Base-by-base conservation (phyloP, 169 alveolate species). In the Eimeria maxima region DNA sequence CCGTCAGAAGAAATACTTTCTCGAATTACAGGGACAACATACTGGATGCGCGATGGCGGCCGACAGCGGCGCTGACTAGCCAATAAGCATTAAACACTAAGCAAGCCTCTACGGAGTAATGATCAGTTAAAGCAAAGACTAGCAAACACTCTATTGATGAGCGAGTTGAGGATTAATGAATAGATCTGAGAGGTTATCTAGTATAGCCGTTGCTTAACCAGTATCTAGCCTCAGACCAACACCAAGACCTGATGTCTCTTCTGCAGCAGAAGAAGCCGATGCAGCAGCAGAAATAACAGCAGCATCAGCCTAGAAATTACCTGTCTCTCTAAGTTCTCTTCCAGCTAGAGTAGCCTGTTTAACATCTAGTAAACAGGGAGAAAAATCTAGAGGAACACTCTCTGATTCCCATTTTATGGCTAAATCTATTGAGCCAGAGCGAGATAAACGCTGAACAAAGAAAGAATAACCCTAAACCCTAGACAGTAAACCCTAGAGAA, bases 381-480 rank as follows among this genome's bases (percentile, higher is more conserved):
- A 38, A 44, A 80, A 80, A 44, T 80, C 65, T 4, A 80, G 0
- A 24, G 45, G 44, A 8, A 63, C 20, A 16, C 8, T 80, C 11
- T 42, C 89, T 3, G 42, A 18, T 7, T 80, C 89, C 89, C 89
- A 80, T 47, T 80, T 80, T 44, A 80, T 80, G 7, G 89, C 63
- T 29, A 80, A 47, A 33, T 80, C 89, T 42, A 80, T 18, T 0
- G 89, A 80, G 7, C 89, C 89, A 7, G 89, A 80, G 18, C 89
- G 89, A 11, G 67, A 44, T n/a, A 80, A 22, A 63, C 89, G 89
- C 89, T 80, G 89, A 20, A 74, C 10, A n/a, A 11, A 50, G 1
- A 69, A 69, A 69, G 16, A n/a, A 69, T 33, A 69, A 69, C 33
- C 80, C 18, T 69, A 20, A 69, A 69, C 80, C 80, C 80, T 20